A percentile compares a stretch with the other conserved stretches of the same genome.
Conservation (phyloP, 1,284 basidiomycete genomes). For the Melampsora allii-populina region DNA sequence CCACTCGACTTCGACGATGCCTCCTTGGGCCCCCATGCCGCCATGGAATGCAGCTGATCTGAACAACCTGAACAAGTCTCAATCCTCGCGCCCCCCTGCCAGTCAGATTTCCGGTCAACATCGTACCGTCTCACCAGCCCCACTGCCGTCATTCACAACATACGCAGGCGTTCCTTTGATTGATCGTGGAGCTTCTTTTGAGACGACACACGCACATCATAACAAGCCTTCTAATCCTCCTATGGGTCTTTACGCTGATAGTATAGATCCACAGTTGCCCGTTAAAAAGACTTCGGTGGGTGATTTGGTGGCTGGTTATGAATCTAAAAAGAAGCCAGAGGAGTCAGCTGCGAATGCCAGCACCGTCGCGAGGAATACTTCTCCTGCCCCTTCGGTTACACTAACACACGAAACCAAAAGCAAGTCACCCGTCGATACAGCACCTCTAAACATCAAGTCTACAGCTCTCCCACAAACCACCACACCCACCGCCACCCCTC, state of each 20-base stretch:
- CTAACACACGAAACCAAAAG: conserved; percentile 3
- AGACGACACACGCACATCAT: background rate
- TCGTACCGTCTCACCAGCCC: background rate
- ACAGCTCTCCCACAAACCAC: background rate
- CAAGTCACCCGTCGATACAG: conserved; percentile 1
- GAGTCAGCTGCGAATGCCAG: conserved; percentile 1
- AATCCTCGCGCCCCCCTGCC: conserved; percentile 2
- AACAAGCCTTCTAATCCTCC: background rate
- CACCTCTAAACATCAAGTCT: background rate
- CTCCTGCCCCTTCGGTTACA: conserved; percentile 1
- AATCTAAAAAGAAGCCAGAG: background rate
- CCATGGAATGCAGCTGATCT: background rate
- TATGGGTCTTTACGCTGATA: background rate
- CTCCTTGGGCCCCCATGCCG: background rate
- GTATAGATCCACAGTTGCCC: background rate
- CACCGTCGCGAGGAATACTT: background rate
- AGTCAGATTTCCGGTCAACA: background rate
- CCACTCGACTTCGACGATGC: conserved; percentile 5
- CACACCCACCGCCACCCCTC: conserved; percentile 4
- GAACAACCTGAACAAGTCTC: background rate
- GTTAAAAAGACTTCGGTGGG: conserved; percentile 6
- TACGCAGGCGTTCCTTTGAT: conserved; percentile 3
- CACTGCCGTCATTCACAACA: background rate
- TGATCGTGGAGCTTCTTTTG: background rate
- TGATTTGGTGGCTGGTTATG: conserved; percentile 13